These are phyloP conservation scores for Viola pubescens DNA, from an alignment of 441 rosid genomes.

Conservation along the genomic window DNA sequence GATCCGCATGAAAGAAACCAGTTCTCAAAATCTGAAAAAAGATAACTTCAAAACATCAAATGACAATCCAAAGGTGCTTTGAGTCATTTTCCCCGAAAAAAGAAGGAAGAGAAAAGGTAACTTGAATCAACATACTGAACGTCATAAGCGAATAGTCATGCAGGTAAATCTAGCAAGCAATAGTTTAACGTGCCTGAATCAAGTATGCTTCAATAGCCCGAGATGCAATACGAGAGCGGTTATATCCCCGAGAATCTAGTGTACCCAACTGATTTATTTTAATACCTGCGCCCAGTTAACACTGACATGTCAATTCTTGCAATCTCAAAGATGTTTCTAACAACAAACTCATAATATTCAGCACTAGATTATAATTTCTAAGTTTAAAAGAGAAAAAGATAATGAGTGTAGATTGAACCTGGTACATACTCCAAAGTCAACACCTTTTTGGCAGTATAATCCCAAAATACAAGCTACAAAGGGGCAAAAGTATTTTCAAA, in stretches of 20 bases:
- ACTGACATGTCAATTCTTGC: background rate
- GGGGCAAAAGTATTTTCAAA: slow-evolving; percentile 8
- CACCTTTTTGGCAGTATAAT: slow-evolving; percentile 80
- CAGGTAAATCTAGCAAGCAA: background rate
- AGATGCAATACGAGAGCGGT: slow-evolving; percentile 78
- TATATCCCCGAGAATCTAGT: slow-evolving; percentile 53
- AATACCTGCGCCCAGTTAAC: slow-evolving; percentile 39
- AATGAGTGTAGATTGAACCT: slow-evolving; percentile 43
- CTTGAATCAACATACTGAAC: no score
- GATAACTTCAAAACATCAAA: no score
- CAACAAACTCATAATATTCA: background rate
- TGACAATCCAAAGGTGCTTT: no score
- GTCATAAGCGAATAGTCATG: background rate
- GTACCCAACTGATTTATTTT: slow-evolving; percentile 58
- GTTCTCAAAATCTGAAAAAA: slow-evolving; percentile 66
- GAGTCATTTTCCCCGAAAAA: no score
- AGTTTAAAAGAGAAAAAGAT: no score
- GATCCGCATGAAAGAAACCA: slow-evolving; percentile 97
- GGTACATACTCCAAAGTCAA: slow-evolving; percentile 95
- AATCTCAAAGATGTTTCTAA: background rate
- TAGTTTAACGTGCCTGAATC: slow-evolving; percentile 53
- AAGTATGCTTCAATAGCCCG: slow-evolving; percentile 84
- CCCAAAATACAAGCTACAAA: slow-evolving; percentile 79
- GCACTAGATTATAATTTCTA: no score
- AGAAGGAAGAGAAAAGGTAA: no score